These are phyloP conservation scores for Penicillium hordei DNA, from an alignment of 2,329 filamentous ascomycete species.

Conservation along the genomic window DNA sequence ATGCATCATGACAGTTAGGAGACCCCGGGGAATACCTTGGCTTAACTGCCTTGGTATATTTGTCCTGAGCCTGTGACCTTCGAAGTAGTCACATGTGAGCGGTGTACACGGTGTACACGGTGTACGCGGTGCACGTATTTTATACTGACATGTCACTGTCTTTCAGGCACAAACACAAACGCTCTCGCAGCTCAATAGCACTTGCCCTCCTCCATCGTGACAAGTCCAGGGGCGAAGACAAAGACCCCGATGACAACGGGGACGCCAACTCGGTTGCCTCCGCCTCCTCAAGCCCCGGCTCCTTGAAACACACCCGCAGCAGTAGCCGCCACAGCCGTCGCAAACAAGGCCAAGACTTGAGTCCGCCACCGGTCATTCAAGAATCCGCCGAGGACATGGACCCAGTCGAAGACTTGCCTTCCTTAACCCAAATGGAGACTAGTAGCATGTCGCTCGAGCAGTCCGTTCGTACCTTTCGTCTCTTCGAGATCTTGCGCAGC, in stretches of 20 bases:
- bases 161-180: constrained; percentile 55
- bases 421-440: constrained; percentile 33
- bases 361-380: constrained; percentile 21
- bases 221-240: constrained; percentile 49
- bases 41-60: not conserved
- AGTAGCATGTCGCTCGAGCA: constrained; percentile 70
- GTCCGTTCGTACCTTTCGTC: constrained; percentile 88
- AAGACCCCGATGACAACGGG: constrained; percentile 22
- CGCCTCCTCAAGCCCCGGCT: constrained; percentile 28
- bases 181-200: constrained; percentile 55
- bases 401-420: constrained; percentile 35
- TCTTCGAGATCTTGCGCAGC: constrained; percentile 87
- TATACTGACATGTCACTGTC: constrained; percentile 31
- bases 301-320: constrained; percentile 33
- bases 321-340: constrained; percentile 32
- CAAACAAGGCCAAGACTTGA: constrained; percentile 29
- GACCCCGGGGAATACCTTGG: not conserved
- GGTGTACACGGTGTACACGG: not conserved
- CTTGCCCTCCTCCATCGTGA: constrained; percentile 56
- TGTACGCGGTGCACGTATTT: not conserved
- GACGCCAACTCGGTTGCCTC: constrained; percentile 31
- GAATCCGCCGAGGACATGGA: constrained; percentile 31
- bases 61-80: not conserved
- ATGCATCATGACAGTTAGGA: not conserved
- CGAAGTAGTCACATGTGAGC: constrained; percentile 19